Evolutionary conservation across 345 rosid species (phyloP), one percentile per base, ranked within the genome.

Genomic region (Populus euphratica): DNA sequence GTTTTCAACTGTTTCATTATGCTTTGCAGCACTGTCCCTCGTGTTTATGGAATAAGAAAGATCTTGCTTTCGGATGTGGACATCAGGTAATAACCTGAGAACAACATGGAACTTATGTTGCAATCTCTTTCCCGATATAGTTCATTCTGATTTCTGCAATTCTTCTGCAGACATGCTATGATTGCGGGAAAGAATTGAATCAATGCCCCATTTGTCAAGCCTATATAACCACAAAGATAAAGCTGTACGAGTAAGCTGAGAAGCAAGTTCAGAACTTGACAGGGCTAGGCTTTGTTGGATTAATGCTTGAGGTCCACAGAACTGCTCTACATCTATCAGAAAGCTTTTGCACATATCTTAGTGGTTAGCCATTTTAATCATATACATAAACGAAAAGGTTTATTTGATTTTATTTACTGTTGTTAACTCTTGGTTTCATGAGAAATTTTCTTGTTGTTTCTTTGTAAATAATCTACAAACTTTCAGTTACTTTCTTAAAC

Each of bases 51-150:
- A 73, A 71, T 35, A 71, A 61, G 54, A 85, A 87, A 69, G 82
- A 87, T 73, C 82, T 87, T 38, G 87, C 83, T 41, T 75, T 87
- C 73, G 86, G 86, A 33, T 86, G 86, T 23, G 85, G 86, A 23
- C 87, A 84, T 76, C 85, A 86, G 85, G 85, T 84, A 81, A 12
- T 47, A 14, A 76, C 35, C 41, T 6, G 33, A 76, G 56, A 71
- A 10, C 21, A 21, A 2, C 49, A 67, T 44, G 21, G 52, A 73
- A 8, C 5, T 67, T 17, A 7, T 8, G 7, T 17, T 38, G 9
- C 39, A 17, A 47, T 44, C 47, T 33, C 23, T 27, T 72, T 43
- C 61, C 27, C 7, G 29, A 29, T 5, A 44, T 49, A n/a, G 56
- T 7, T 8, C 43, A 2, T 68, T 72, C 6, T 73, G 66, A 66